Conservation (phyloP, 371 early-diverging fungal species). For the Rhizopus arrhizus region DNA sequence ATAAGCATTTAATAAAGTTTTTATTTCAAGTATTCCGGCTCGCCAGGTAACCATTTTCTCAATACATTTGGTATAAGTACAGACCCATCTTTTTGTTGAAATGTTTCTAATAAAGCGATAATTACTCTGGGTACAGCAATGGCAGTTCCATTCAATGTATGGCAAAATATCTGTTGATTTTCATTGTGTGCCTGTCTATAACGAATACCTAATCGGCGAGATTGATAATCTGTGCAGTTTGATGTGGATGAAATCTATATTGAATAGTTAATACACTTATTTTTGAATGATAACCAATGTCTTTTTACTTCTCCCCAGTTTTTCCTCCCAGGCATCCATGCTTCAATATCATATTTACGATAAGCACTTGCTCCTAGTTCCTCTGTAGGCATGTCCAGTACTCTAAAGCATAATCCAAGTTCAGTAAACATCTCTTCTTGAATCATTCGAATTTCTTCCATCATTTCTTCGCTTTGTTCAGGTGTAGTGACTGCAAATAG, state of each 20-base stretch:
- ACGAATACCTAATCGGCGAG: conserved; percentile 74
- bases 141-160: conserved; percentile 93
- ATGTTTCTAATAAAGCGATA: conserved; percentile 85
- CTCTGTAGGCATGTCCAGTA: conserved; percentile 91
- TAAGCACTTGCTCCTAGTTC: conserved; percentile 93
- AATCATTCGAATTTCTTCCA: conserved; percentile 72
- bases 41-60: conserved; percentile 71
- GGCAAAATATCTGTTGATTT: conserved; percentile 69
- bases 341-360: conserved; percentile 93
- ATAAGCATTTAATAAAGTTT: background rate
- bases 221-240: conserved; percentile 88
- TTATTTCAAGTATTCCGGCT: conserved; percentile 14
- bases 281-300: background rate
- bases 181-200: conserved; percentile 43
- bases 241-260: conserved; percentile 75
- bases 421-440: conserved; percentile 80
- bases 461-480: conserved; percentile 65
- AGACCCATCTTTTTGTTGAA: conserved; percentile 73
- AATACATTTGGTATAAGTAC: conserved; percentile 75
- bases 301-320: conserved; percentile 84
- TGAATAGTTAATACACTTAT: background rate
- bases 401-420: conserved; percentile 80
- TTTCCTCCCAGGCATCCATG: conserved; percentile 91
- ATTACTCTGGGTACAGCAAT: conserved; percentile 90
- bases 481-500: conserved; percentile 79